Percentiles rank a stretch among this genome's conserved stretches.
These are phyloP conservation scores for Crithidia brevicula DNA, from an alignment of 208 protist species.

Conservation along the genomic window DNA sequence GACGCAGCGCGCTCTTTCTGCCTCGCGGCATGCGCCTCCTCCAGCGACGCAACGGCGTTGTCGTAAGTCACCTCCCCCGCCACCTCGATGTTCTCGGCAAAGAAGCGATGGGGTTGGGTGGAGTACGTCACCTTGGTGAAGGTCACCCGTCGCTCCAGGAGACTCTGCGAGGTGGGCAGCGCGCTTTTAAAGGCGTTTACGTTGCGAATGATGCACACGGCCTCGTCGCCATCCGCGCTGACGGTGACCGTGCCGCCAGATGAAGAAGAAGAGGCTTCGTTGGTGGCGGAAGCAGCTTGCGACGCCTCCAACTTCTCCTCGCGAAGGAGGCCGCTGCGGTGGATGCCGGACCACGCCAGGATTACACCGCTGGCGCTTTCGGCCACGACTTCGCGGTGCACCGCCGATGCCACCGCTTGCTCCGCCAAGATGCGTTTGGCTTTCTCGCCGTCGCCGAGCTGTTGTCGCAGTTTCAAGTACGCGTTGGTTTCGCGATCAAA, in stretches of 20 bases:
- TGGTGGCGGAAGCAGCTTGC: too few species aligned
- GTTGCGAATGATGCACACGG: conserved; percentile 75
- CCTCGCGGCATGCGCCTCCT: conserved; percentile 49
- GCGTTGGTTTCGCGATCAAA: conserved; percentile 70
- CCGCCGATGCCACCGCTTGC: conserved; percentile 25
- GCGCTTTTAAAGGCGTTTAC: conserved; percentile 82
- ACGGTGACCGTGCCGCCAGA: too few species aligned
- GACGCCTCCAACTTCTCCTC: conserved; percentile 13
- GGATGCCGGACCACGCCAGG: conserved; percentile 72
- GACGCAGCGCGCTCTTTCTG: conserved; percentile 34
- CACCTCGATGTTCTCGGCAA: conserved; percentile 78
- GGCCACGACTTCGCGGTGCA: conserved; percentile 47
- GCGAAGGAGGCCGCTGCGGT: conserved; percentile 79
- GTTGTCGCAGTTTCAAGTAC: conserved; percentile 54
- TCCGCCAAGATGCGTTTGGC: conserved; percentile 49
- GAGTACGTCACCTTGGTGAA: conserved; percentile 80
- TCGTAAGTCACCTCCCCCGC: conserved; percentile 56
- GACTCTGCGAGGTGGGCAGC: conserved; percentile 67
- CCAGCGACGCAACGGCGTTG: conserved; percentile 37
- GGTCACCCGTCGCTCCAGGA: conserved; percentile 63
- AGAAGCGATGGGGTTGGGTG: conserved; percentile 51
- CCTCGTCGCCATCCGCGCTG: not conserved
- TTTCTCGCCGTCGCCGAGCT: conserved; percentile 50
- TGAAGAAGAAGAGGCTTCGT: too few species aligned
- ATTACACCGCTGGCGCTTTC: conserved; percentile 45